Evolutionary conservation across 2,329 filamentous ascomycete species (phyloP), one percentile per base, ranked within the genome.

Genomic region (Aspergillus alliaceus): DNA sequence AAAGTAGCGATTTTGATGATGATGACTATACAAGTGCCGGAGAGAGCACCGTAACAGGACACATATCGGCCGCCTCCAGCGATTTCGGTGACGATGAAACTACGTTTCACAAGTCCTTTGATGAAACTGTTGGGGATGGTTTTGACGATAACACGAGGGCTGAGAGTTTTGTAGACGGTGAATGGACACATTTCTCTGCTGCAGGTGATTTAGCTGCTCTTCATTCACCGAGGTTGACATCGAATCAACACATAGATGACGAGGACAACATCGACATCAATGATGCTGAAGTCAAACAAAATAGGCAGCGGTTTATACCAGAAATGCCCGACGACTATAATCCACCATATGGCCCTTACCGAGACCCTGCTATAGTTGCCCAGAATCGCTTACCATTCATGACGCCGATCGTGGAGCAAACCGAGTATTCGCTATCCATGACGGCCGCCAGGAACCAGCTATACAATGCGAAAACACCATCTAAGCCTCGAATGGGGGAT

Each of bases 331-430:
- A 96, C 69, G 91, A 96, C 72, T 96, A 92, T 72, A 86, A 93
- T 64, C 86, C 90, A 44, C 89, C 91, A 18, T 89, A 84, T 56
- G 84, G 88, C 48, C 90, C 90, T 57, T 96, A 89, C 81, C 87
- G 92, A 69, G 90, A 96, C 74, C 86, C 91, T 69, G 84, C 79
- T 34, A 84, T 92, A 72, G 82, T 88, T 73, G 91, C 92, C 58
- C 96, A 97, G 69, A 96, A 93, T 75, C 88, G 93, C 54, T 81
- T 98, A 9, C 95, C 93, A 3, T 99, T 98, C 73, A 98, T 99
- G 95, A 99, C 95, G 0, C 95, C 95, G 1, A 99, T 99, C 64
- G 93, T 95, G 1, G 95, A 99, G 74, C 88, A 91, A 66, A 99
- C 95, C 0, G 95, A 99, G 75, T 90, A 88, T 11, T 97, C 93